A percentile compares a stretch with the other conserved stretches of the same genome.
phyloP scores from a whole-genome alignment of 176 grass and related monocot species.

The Guadua angustifolia region DNA sequence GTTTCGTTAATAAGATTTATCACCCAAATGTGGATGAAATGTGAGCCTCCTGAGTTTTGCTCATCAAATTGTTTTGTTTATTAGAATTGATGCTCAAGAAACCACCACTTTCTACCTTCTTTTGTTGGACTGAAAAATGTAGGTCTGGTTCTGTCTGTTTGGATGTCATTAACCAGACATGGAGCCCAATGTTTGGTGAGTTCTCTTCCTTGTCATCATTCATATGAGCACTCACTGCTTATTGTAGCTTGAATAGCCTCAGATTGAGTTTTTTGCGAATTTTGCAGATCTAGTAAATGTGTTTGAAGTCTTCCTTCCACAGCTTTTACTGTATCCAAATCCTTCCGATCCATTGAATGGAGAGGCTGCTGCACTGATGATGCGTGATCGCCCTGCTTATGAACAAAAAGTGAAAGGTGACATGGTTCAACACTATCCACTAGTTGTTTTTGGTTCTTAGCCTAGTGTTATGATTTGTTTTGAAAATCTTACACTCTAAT shows the following conservation, averaged over 20 bases:
- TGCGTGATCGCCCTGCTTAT: slow-evolving; percentile 88
- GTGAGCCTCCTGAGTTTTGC: slow-evolving; percentile 52
- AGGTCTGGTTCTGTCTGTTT: slow-evolving; percentile 99
- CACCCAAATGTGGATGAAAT: slow-evolving; percentile 98
- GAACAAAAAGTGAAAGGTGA: slow-evolving; percentile 99
- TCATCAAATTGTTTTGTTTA: neutral
- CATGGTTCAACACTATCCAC: slow-evolving; percentile 10
- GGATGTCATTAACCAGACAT: slow-evolving; percentile 99
- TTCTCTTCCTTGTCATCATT: slow-evolving; percentile 8
- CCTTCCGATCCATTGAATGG: slow-evolving; percentile 97
- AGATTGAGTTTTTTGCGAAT: neutral
- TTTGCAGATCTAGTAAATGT: slow-evolving; percentile 93
- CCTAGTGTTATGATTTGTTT: slow-evolving; percentile 29
- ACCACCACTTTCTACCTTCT: slow-evolving; percentile 21
- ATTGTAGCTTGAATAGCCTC: neutral
- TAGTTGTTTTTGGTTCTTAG: neutral
- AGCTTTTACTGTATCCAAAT: slow-evolving; percentile 91
- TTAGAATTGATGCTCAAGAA: neutral
- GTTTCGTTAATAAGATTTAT: slow-evolving; percentile 96
- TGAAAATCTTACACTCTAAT: neutral
- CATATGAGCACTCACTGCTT: neutral
- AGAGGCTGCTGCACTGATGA: slow-evolving; percentile 95
- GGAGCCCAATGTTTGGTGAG: slow-evolving; percentile 99
- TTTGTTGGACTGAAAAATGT: slow-evolving; percentile 29
- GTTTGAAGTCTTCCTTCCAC: slow-evolving; percentile 93